Conservation (phyloP, 31 red algal genomes). For the Endocladia muricata region DNA sequence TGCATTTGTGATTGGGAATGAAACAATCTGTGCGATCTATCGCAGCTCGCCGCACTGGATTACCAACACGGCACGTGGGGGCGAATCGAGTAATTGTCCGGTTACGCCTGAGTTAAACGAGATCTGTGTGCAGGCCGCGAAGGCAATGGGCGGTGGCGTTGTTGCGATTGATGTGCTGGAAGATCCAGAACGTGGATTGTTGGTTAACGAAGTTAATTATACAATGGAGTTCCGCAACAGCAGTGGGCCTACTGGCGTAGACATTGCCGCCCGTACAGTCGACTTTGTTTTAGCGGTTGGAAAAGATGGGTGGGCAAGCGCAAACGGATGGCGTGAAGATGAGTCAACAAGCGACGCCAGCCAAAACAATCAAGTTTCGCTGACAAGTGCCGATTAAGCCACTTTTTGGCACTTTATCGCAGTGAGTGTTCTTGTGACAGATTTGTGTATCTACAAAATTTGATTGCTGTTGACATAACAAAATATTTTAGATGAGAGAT, state of each 20-base stretch:
- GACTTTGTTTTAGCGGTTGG: too few species aligned
- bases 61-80: not conserved
- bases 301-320: too few species aligned
- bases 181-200: not conserved
- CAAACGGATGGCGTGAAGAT: too few species aligned
- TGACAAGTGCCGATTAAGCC: too few species aligned
- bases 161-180: not conserved
- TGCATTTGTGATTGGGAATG: not conserved
- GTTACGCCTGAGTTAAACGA: not conserved
- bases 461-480: too few species aligned
- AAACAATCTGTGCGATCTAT: not conserved
- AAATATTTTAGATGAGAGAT: too few species aligned
- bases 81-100: not conserved
- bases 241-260: not conserved
- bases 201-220: conserved; percentile 2
- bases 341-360: too few species aligned
- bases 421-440: too few species aligned
- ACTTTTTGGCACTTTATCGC: too few species aligned
- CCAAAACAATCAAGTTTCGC: too few species aligned
- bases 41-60: not conserved
- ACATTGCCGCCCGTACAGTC: too few species aligned
- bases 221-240: not conserved
- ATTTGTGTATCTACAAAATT: too few species aligned
- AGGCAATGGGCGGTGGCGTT: not conserved
- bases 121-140: not conserved